These are phyloP conservation scores for Talaromyces rugulosus DNA, from an alignment of 2,329 filamentous ascomycete genomes.

Conservation along the genomic window DNA sequence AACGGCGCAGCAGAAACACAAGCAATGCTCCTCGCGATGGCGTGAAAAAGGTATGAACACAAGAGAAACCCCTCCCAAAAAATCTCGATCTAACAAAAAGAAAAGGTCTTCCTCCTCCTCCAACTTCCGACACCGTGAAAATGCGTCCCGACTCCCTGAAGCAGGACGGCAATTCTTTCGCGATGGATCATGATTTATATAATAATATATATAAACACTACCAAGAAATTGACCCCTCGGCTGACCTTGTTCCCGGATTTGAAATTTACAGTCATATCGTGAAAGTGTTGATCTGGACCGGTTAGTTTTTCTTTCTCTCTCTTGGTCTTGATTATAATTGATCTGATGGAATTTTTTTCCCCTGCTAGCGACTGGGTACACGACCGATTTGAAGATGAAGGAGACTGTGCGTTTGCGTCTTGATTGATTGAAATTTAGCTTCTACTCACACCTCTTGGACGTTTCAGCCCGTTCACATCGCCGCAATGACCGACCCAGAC, in stretches of 20 bases:
- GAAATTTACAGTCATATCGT: constrained; percentile 41
- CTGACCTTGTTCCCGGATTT: constrained; percentile 39
- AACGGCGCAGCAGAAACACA: constrained; percentile 37
- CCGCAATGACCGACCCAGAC: constrained; percentile 36
- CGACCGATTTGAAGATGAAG: constrained; percentile 77
- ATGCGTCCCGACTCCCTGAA: constrained; percentile 11
- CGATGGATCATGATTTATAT: constrained; percentile 16
- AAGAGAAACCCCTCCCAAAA: neutral
- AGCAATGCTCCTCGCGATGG: constrained; percentile 70
- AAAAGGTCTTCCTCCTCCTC: constrained; percentile 43
- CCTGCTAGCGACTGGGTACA: constrained; percentile 80
- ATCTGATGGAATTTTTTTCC: neutral
- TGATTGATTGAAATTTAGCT: constrained; percentile 8
- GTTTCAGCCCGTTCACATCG: constrained; percentile 38
- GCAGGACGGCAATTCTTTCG: constrained; percentile 12
- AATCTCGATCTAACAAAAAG: constrained; percentile 13
- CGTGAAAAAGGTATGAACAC: constrained; percentile 74
- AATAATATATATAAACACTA: constrained; percentile 23
- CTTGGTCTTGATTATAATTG: constrained; percentile 7
- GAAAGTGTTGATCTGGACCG: constrained; percentile 45
- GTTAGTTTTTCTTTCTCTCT: constrained; percentile 23
- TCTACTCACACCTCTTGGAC: constrained; percentile 18
- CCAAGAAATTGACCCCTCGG: constrained; percentile 30
- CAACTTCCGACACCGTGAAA: constrained; percentile 34
- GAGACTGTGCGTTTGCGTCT: constrained; percentile 41